Evolutionary conservation across 1,284 basidiomycete species (phyloP).

Genomic region (Ustilago shanxiensis): DNA sequence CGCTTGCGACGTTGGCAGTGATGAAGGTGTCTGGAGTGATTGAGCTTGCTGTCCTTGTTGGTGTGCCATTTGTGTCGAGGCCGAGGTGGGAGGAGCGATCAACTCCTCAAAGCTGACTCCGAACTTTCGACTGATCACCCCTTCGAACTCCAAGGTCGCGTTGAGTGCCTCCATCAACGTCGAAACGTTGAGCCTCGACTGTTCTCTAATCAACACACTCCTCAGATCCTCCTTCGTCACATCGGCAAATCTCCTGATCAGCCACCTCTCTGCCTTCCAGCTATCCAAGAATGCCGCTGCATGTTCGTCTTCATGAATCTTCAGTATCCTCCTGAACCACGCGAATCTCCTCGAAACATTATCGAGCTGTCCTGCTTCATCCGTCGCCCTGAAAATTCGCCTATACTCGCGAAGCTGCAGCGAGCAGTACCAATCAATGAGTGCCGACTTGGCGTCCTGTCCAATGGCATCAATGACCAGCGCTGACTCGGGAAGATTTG

Average conservation of each 20-base stretch:
- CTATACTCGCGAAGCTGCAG: constrained; percentile 95
- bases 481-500: constrained; percentile 61
- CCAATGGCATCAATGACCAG: constrained; percentile 67
- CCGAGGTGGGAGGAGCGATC: constrained; percentile 22
- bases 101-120: constrained; percentile 48
- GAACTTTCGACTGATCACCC: constrained; percentile 55
- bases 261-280: constrained; percentile 63
- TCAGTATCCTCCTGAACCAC: constrained; percentile 93
- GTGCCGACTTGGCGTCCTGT: constrained; percentile 72
- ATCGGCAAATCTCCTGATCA: constrained; percentile 62
- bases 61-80: constrained; percentile 1
- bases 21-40: background rate
- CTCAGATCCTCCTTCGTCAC: constrained; percentile 66
- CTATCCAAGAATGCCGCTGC: constrained; percentile 56
- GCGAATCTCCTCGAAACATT: constrained; percentile 93
- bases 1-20: background rate
- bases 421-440: constrained; percentile 89
- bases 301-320: constrained; percentile 88
- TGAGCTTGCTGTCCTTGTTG: constrained; percentile 9
- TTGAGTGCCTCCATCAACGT: constrained; percentile 63
- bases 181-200: constrained; percentile 60
- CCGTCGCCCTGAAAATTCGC: constrained; percentile 81
- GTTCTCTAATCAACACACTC: constrained; percentile 64
- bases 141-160: constrained; percentile 66
- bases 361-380: constrained; percentile 89